phyloP scores from a whole-genome alignment of 1,139 yeast genomes.

The Hansenula sp. region DNA sequence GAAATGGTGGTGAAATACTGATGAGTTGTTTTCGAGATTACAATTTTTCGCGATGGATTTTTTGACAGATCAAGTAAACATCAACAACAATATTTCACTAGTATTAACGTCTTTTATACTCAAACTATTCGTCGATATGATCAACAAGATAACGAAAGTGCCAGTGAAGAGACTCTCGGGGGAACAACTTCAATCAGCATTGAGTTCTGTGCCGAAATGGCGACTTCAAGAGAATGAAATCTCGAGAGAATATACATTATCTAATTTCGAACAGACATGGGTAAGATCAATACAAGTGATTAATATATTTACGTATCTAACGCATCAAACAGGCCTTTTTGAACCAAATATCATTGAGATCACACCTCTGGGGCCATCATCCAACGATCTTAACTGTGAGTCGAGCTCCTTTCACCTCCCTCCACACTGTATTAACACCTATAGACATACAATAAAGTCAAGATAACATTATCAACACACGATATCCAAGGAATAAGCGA shows the following conservation, averaged over 20 bases:
- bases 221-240: constrained; percentile 14
- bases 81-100: background rate
- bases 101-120: background rate
- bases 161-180: background rate
- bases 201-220: constrained; percentile 5
- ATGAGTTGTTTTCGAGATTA: too few species aligned
- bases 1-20: too few species aligned
- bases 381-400: constrained; percentile 53
- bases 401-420: background rate
- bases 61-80: background rate
- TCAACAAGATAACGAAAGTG: background rate
- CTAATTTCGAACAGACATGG: constrained; percentile 60
- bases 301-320: background rate
- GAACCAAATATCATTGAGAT: constrained; percentile 53
- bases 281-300: constrained; percentile 7
- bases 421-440: background rate
- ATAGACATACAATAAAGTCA: constrained; percentile 53
- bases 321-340: constrained; percentile 42
- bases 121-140: background rate
- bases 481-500: constrained; percentile 56
- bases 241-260: constrained; percentile 27
- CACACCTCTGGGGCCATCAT: constrained; percentile 66
- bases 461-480: constrained; percentile 60
- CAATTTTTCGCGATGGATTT: too few species aligned
- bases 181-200: background rate